Evolutionary conservation across 805 yeast species (phyloP).

Genomic region (Kuraishia piskuri): DNA sequence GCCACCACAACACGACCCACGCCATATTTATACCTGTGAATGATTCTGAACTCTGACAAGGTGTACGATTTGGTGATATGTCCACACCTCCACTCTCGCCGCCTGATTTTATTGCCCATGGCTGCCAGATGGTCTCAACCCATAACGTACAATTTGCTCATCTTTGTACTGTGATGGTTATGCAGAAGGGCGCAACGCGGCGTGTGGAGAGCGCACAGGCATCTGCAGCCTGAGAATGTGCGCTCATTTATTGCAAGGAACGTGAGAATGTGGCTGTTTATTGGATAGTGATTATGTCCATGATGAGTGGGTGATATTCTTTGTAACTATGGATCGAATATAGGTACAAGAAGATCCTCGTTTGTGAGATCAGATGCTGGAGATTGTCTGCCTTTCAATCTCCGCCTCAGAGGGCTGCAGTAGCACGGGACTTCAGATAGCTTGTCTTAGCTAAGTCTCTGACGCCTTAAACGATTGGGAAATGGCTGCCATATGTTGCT

Average conservation of each 20-base stretch:
- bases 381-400: too few species aligned
- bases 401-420: too few species aligned
- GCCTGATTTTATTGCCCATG: not conserved
- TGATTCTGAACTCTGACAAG: not conserved
- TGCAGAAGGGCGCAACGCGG: not conserved
- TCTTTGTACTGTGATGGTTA: not conserved
- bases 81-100: not conserved
- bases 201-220: not conserved
- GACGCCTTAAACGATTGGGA: too few species aligned
- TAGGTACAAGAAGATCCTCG: too few species aligned
- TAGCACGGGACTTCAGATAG: too few species aligned
- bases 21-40: not conserved
- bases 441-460: too few species aligned
- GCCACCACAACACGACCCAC: not conserved
- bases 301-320: too few species aligned
- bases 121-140: not conserved
- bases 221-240: not conserved
- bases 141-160: not conserved
- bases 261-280: not conserved
- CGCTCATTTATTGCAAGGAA: too few species aligned
- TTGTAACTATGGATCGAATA: too few species aligned
- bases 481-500: too few species aligned
- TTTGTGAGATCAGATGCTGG: too few species aligned
- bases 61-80: not conserved
- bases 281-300: too few species aligned